Conservation (phyloP, 2,329 filamentous ascomycete genomes). For the Neoascochyta sp. region DNA sequence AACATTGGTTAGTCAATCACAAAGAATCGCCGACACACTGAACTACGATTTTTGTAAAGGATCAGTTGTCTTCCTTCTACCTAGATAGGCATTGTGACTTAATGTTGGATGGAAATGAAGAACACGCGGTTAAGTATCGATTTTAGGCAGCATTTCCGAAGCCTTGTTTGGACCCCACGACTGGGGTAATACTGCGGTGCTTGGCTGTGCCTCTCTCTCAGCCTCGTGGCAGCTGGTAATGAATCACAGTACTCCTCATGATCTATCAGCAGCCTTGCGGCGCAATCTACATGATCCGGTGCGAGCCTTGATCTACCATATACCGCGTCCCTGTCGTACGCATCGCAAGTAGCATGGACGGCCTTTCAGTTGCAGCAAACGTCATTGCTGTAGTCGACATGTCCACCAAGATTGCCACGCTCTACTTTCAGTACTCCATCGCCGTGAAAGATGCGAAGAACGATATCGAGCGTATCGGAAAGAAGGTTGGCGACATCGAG, state of each 20-base stretch:
- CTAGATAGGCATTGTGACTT: too few relatives aligned
- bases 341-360: slow-evolving; percentile 29
- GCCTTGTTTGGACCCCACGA: too few relatives aligned
- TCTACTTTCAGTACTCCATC: slow-evolving; percentile 38
- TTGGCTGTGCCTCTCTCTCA: slow-evolving; percentile 7
- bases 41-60: too few relatives aligned
- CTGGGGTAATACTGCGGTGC: too few relatives aligned
- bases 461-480: slow-evolving; percentile 34
- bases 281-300: slow-evolving; percentile 4
- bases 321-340: slow-evolving; percentile 1
- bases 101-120: too few relatives aligned
- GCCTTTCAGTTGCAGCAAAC: slow-evolving; percentile 35
- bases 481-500: slow-evolving; percentile 24
- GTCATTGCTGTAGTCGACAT: slow-evolving; percentile 41
- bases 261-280: slow-evolving; percentile 7
- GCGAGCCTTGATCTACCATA: slow-evolving; percentile 2
- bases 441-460: slow-evolving; percentile 20
- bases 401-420: slow-evolving; percentile 34
- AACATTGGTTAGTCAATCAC: too few relatives aligned
- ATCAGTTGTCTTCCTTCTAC: too few relatives aligned
- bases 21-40: too few relatives aligned
- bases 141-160: too few relatives aligned
- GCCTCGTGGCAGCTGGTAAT: slow-evolving; percentile 6
- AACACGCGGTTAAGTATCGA: too few relatives aligned
- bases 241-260: slow-evolving; percentile 5